Conservation (phyloP, 768 basidiomycete genomes). For the Nevesoporus exiguus region DNA sequence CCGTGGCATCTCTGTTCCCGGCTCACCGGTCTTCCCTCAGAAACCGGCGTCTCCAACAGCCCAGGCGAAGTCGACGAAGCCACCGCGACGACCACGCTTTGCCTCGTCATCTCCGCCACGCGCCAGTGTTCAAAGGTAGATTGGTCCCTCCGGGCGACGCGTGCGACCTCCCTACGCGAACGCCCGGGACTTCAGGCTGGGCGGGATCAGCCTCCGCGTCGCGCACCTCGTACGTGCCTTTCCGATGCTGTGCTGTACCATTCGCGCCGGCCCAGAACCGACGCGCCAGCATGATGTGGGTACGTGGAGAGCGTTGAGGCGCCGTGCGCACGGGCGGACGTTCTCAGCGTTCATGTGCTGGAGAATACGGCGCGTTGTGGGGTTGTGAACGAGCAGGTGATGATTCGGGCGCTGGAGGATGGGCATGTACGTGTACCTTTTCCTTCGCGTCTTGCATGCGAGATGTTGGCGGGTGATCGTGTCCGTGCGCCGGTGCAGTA, state of each 20-base stretch:
- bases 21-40: no score
- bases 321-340: conserved; percentile 70
- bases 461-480: not conserved
- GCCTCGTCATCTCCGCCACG: conserved; percentile 73
- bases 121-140: conserved; percentile 72
- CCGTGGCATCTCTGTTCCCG: not conserved
- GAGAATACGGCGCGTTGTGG: conserved; percentile 89
- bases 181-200: conserved; percentile 72
- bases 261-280: conserved; percentile 50
- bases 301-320: conserved; percentile 66
- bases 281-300: conserved; percentile 70
- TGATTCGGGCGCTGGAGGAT: conserved; percentile 80
- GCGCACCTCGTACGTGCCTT: conserved; percentile 74
- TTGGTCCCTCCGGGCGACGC: conserved; percentile 44
- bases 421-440: conserved; percentile 65
- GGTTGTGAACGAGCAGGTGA: conserved; percentile 81
- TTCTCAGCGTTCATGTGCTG: conserved; percentile 82
- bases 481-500: no score
- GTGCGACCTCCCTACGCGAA: conserved; percentile 65
- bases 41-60: conserved; percentile 58
- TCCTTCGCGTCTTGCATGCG: not conserved
- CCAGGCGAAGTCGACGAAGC: conserved; percentile 89
- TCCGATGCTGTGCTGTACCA: conserved; percentile 88
- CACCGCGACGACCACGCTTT: conserved; percentile 85
- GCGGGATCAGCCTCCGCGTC: conserved; percentile 71